Conservation (phyloP, 2,329 filamentous ascomycete genomes). For the Aspergillus clavatus region DNA sequence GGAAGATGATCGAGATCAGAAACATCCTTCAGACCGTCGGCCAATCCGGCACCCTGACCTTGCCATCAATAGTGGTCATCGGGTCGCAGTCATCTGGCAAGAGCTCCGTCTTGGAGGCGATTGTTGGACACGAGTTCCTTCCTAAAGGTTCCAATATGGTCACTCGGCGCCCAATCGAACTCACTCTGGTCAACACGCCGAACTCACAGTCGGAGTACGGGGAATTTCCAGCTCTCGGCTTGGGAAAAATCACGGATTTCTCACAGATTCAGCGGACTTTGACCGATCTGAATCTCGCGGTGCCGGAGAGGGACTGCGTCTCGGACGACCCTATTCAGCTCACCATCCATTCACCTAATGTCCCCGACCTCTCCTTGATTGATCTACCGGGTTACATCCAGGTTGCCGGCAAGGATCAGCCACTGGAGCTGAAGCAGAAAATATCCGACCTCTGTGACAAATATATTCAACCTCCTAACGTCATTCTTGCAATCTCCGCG, state of each 20-base stretch:
- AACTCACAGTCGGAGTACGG: slow-evolving; percentile 83
- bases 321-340: slow-evolving; percentile 96
- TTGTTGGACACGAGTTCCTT: slow-evolving; percentile 95
- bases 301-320: slow-evolving; percentile 85
- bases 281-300: slow-evolving; percentile 90
- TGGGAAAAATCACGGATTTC: slow-evolving; percentile 90
- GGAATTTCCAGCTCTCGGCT: slow-evolving; percentile 86
- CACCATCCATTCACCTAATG: slow-evolving; percentile 89
- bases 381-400: slow-evolving; percentile 98
- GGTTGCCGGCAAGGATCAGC: slow-evolving; percentile 86
- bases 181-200: slow-evolving; percentile 93
- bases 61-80: slow-evolving; percentile 98
- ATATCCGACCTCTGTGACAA: slow-evolving; percentile 96
- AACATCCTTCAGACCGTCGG: slow-evolving; percentile 87
- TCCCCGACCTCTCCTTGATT: slow-evolving; percentile 91
- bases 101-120: slow-evolving; percentile 92
- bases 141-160: slow-evolving; percentile 99
- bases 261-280: slow-evolving; percentile 76
- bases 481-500: slow-evolving; percentile 94
- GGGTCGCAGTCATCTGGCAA: slow-evolving; percentile 98
- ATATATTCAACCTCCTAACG: slow-evolving; percentile 93
- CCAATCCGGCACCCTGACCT: slow-evolving; percentile 78
- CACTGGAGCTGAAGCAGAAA: slow-evolving; percentile 85
- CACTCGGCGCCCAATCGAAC: slow-evolving; percentile 87
- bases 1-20: slow-evolving; percentile 99